Evolutionary conservation across 164 flowering plant genomes (phyloP).

Genomic region (Stephania japonica): DNA sequence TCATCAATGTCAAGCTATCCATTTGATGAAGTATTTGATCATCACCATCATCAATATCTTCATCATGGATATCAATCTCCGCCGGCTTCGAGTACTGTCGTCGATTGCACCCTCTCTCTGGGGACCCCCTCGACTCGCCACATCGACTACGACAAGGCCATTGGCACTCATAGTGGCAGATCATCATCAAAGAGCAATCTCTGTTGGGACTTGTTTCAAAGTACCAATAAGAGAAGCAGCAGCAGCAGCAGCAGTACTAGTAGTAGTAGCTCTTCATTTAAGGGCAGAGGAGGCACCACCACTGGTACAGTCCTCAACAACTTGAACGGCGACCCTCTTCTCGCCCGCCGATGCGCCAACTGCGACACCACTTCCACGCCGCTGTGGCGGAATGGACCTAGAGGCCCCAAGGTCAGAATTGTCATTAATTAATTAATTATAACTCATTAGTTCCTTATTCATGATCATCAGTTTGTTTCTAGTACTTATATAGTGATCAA

Average conservation of each 20-base stretch:
- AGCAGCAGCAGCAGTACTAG: constrained; percentile 23
- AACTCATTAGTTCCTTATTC: too few species aligned
- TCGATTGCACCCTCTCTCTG: constrained; percentile 91
- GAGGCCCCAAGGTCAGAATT: constrained; percentile 80
- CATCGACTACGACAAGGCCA: constrained; percentile 11
- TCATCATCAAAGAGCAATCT: constrained; percentile 26
- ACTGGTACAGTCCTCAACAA: constrained; percentile 8
- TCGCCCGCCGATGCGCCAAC: constrained; percentile 90
- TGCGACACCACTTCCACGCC: constrained; percentile 99
- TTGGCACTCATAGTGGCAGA: constrained; percentile 7
- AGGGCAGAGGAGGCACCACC: constrained; percentile 9
- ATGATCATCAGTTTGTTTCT: too few species aligned
- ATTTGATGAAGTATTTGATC: too few species aligned
- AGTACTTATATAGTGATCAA: too few species aligned
- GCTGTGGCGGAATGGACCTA: constrained; percentile 93
- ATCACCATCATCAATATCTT: constrained; percentile 14
- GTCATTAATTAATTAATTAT: background rate
- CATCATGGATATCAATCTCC: constrained; percentile 15
- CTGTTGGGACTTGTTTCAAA: constrained; percentile 63
- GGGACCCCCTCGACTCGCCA: constrained; percentile 89
- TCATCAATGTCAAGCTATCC: constrained; percentile 34
- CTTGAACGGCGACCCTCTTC: constrained; percentile 41
- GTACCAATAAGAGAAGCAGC: constrained; percentile 15
- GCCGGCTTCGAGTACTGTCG: constrained; percentile 12
- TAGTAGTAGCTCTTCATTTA: constrained; percentile 3